Evolutionary conservation across 2,329 filamentous ascomycete species (phyloP).

Genomic region (Cercospora zeina): DNA sequence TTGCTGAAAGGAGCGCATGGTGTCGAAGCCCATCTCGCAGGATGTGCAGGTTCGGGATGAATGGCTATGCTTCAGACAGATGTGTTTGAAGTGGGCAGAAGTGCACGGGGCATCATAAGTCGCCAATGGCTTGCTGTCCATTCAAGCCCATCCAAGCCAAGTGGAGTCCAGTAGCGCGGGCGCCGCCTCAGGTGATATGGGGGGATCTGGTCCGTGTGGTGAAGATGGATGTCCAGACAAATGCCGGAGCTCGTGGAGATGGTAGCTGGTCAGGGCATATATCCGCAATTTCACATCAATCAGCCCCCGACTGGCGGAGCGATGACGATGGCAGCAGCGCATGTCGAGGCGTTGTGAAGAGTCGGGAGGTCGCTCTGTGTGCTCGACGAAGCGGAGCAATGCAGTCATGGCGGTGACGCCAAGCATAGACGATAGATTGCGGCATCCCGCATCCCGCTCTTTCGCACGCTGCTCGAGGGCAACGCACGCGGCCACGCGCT

Average conservation of each 20-base stretch:
- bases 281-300: slow-evolving; percentile 3
- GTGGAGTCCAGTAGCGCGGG: slow-evolving; percentile 17
- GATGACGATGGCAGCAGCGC: background rate
- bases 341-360: too few relatives aligned
- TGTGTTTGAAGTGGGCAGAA: background rate
- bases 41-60: background rate
- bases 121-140: slow-evolving; percentile 17
- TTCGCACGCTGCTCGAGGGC: slow-evolving; percentile 13
- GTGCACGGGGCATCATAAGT: slow-evolving; percentile 5
- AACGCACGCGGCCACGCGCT: slow-evolving; percentile 6
- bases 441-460: slow-evolving; percentile 20
- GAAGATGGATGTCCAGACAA: background rate
- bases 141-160: slow-evolving; percentile 15
- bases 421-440: slow-evolving; percentile 22
- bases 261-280: slow-evolving; percentile 14
- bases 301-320: background rate
- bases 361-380: too few relatives aligned
- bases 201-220: slow-evolving; percentile 14
- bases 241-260: background rate
- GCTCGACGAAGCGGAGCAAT: too few relatives aligned
- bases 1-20: slow-evolving; percentile 28
- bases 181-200: slow-evolving; percentile 23
- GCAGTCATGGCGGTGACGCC: slow-evolving; percentile 15
- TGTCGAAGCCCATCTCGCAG: slow-evolving; percentile 30
- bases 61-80: background rate